Conservation (phyloP, 2,329 filamentous ascomycete genomes). For the Zasmidium cellare region DNA sequence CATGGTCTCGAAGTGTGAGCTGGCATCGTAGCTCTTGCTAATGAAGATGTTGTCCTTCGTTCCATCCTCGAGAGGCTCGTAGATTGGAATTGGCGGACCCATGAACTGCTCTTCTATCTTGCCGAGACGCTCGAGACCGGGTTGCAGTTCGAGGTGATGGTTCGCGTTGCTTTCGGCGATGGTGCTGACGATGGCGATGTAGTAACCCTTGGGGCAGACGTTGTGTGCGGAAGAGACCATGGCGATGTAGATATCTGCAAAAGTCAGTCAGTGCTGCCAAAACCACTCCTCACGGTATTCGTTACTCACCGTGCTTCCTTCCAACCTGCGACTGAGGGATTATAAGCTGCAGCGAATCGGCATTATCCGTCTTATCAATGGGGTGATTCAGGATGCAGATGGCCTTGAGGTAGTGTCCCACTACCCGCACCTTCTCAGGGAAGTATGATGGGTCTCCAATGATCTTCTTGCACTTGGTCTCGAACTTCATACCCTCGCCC, state of each 20-base stretch:
- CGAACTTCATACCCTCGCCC: constrained; percentile 79
- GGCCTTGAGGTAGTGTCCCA: constrained; percentile 88
- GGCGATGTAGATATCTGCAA: constrained; percentile 96
- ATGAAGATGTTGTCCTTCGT: constrained; percentile 90
- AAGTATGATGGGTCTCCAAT: constrained; percentile 97
- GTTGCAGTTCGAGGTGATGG: constrained; percentile 92
- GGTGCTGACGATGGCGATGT: constrained; percentile 96
- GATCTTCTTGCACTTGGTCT: constrained; percentile 95
- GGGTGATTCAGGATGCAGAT: constrained; percentile 98
- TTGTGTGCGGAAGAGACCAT: constrained; percentile 95
- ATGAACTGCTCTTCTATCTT: constrained; percentile 97
- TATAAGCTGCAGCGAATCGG: constrained; percentile 90
- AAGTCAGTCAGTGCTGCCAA: too few species aligned
- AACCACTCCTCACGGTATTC: too few species aligned
- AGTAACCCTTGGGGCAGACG: constrained; percentile 98
- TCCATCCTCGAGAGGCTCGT: constrained; percentile 84
- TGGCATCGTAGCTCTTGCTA: constrained; percentile 97
- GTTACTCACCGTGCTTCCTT: constrained; percentile 79
- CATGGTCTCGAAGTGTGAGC: constrained; percentile 93
- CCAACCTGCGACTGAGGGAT: constrained; percentile 97
- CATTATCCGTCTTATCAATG: constrained; percentile 81
- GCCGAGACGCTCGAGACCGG: constrained; percentile 88
- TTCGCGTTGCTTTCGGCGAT: constrained; percentile 90
- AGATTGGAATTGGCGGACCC: constrained; percentile 87
- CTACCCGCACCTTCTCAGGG: constrained; percentile 80